Evolutionary conservation across 164 flowering plant genomes (phyloP).

Genomic region (Paratinospora sagittata): DNA sequence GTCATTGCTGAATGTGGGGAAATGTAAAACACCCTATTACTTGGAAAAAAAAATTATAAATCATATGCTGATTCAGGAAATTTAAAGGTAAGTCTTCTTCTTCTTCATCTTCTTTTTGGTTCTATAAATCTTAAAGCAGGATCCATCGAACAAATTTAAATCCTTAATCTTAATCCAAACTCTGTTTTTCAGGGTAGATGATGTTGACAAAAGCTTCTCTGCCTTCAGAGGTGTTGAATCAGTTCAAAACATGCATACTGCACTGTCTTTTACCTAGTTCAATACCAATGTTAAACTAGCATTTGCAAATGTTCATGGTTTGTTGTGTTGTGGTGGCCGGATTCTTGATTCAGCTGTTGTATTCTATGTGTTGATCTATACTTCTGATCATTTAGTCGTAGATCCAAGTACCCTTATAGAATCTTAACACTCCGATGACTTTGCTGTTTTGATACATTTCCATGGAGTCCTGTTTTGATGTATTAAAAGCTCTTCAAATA

Average conservation of each 20-base stretch:
- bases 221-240: neutral
- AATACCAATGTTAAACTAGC: neutral
- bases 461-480: too few species aligned
- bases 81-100: neutral
- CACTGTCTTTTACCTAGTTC: neutral
- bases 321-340: too few species aligned
- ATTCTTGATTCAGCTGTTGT: neutral
- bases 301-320: neutral
- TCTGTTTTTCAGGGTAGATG: neutral
- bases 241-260: neutral
- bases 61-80: neutral
- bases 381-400: neutral
- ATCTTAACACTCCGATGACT: too few species aligned
- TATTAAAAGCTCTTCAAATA: too few species aligned
- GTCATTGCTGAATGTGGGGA: conserved; percentile 93
- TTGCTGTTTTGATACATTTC: too few species aligned
- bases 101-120: neutral
- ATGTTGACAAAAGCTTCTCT: neutral
- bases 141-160: neutral
- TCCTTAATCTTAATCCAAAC: neutral
- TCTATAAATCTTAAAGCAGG: neutral
- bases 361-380: neutral
- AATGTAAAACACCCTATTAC: conserved; percentile 39
- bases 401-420: too few species aligned
- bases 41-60: neutral